Base-by-base conservation (phyloP, 2,329 filamentous ascomycete species). In the Lasiodiplodia theobromae region DNA sequence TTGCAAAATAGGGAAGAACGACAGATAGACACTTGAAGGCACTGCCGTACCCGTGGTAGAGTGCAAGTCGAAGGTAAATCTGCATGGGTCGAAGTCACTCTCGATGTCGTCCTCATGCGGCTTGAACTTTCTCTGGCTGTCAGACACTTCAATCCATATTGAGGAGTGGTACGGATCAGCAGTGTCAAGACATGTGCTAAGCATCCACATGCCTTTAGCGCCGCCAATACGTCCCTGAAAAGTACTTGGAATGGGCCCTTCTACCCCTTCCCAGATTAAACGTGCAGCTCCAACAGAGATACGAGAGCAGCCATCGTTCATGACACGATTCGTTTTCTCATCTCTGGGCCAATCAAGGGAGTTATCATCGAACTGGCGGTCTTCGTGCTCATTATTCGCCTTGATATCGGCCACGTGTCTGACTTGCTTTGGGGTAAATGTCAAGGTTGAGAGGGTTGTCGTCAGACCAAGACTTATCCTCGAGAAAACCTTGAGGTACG, bases 121-220 rank as follows among this genome's bases (percentile, higher is more conserved):
- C 0, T 82, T 69, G 83, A 92, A 93, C 73, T 95, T 95, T 0
- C 84, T 78, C 69, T 95, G 92, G 0, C 90, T 93, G 0, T 85
- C 77, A 0, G 81, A 83, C 18, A 90, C 87, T 67, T 89, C 84
- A 52, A 94, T 91, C 90, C 89, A 92, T 11, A 82, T 76, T 2
- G 77, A 75, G 25, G 78, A 73, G 18, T 88, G 78, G 0, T 81
- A 74, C 0, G 72, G 66, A 1, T 84, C 79, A 0, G 79, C 79
- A 0, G 77, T 77, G 31, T 86, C 83, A 0, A 81, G 74, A 3
- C 81, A 76, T 0, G 83, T 81, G 71, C 91, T 88, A 5, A 90
- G 77, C 57, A 91, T 84, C 92, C 91, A 94, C 71, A 94, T 83
- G 0, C 92, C 92, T 76, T 95, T 95, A 0, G 90, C 90, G 21